Evolutionary conservation across 164 flowering plant genomes (phyloP).

Genomic region (Nelumbo lutea): DNA sequence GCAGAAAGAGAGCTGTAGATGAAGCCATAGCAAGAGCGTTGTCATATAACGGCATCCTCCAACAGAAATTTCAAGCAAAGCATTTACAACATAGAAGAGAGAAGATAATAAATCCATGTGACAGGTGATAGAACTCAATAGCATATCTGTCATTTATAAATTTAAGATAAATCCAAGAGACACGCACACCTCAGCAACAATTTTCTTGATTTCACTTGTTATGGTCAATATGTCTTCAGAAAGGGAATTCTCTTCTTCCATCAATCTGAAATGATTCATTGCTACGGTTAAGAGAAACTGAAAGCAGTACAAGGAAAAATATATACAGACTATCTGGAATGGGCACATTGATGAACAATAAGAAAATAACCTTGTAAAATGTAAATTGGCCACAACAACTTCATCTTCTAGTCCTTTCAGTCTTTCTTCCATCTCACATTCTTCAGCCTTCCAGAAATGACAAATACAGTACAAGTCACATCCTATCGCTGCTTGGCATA

Average conservation of each 20-base stretch:
- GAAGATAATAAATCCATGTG: too few species aligned
- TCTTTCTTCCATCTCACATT: conserved; percentile 52
- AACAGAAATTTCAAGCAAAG: too few species aligned
- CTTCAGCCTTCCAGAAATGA: conserved; percentile 53
- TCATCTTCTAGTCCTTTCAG: conserved; percentile 46
- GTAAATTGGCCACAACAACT: conserved; percentile 40
- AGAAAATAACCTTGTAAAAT: conserved; percentile 40
- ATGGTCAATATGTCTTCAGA: conserved; percentile 28
- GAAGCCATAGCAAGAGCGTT: too few species aligned
- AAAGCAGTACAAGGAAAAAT: background rate
- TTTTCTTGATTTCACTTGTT: conserved; percentile 30
- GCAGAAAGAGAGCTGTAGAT: too few species aligned
- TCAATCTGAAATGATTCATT: conserved; percentile 39
- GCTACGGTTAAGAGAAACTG: conserved; percentile 1
- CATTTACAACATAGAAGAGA: too few species aligned
- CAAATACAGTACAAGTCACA: background rate
- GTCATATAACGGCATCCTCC: too few species aligned
- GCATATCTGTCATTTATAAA: background rate
- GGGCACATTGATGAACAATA: background rate
- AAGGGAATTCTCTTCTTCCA: conserved; percentile 54
- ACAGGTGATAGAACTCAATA: background rate
- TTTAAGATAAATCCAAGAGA: background rate
- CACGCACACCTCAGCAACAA: conserved; percentile 39
- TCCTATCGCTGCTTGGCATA: background rate
- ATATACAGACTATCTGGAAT: background rate